Evolutionary conservation across 148 eudicot species (phyloP), one percentile per base, ranked within the genome.

Genomic region (Vaccinium vitisidaea): DNA sequence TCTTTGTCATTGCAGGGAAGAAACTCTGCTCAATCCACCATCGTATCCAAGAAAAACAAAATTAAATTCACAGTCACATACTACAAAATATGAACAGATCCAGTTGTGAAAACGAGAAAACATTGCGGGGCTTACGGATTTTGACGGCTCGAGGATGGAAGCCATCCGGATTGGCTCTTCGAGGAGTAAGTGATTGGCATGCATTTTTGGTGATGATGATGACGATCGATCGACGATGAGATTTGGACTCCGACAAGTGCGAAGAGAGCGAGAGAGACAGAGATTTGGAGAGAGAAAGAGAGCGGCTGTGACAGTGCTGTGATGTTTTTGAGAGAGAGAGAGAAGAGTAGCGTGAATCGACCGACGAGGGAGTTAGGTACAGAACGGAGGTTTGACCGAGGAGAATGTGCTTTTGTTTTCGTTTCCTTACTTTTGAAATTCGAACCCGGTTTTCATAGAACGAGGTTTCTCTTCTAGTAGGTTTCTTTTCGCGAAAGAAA

Each of bases 91-190:
- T 36, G 10, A 12, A 67, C 18, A 5, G 13, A 46, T 23, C 67
- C 50, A 13, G 8, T 15, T 1, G 36, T 56, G 3, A 18, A 75
- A 82, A 6, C 5, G 61, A 52, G 13, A 71, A 13, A 43, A 14
- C 14, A 52, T 23, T 8, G 23, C 46, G 65, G 25, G 82, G 86
- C 54, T 83, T 80, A 96, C 99, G 74, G 98, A 70, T 93, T 90
- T 94, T 5, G 99, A 95, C 10, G 99, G 98, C 84, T 94, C 98
- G n/a, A 96, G 92, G 43, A 96, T 92, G 71, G 99, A 92, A 39
- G 95, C 98, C 99, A 96, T 96, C n/a, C 99, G 82, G 84, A 96
- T 95, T 0, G 99, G 99, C 89, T 96, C 99, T 82, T 96, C 98
- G 71, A 96, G 97, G 8, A 96, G 99, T 55, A 96, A 75, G 90